Base-by-base conservation (phyloP, 2,329 filamentous ascomycete genomes). In the Bipolaris gigantea region DNA sequence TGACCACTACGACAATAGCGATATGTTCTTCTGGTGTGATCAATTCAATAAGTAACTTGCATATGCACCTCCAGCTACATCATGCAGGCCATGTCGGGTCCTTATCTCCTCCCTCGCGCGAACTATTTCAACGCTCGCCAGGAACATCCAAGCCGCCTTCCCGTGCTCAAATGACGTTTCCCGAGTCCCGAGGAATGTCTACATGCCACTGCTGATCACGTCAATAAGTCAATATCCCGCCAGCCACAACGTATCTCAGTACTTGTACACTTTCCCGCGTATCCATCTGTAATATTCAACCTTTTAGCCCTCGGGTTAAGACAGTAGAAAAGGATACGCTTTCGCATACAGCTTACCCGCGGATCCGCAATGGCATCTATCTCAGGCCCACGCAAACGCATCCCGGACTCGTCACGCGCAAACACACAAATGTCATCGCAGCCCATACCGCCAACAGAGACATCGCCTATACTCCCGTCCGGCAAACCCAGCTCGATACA, bases 361-460 rank as follows among this genome's bases (percentile, higher is more conserved):
- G 36, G 15, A 42, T 23, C 6, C 23, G 36, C 8, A 7, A 54
- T 54, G 47, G 33, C 51, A 40, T 41, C 45, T 25, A 32, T 41
- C 11, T 32, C 32, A 25, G 50, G 50, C 13, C 58, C 62, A 25
- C 57, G 61, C 40, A 63, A 60, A 48, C 59, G 57, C 33, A 53
- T 34, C 51, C 38, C 39, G 7, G 55, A 57, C 25, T 18, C 23
- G n/a, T 18, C 48, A 43, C 25, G 47, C 33, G 25, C 32, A 32
- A 35, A 47, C 23, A 18, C 52, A 36, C 19, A 53, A 39, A 21
- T 50, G 23, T 5, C 48, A 42, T 25, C 40, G 19, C 23, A 23
- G 7, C 1, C 18, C 8, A 16, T 16, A 40, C 6, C n/a, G 19
- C 40, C 48, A 30, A 74, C 76, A 50, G 77, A 79, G 56, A 56